These are phyloP conservation scores for Phytophthora boehmeriae DNA, from an alignment of 352 stramenopile genomes.

Conservation along the genomic window DNA sequence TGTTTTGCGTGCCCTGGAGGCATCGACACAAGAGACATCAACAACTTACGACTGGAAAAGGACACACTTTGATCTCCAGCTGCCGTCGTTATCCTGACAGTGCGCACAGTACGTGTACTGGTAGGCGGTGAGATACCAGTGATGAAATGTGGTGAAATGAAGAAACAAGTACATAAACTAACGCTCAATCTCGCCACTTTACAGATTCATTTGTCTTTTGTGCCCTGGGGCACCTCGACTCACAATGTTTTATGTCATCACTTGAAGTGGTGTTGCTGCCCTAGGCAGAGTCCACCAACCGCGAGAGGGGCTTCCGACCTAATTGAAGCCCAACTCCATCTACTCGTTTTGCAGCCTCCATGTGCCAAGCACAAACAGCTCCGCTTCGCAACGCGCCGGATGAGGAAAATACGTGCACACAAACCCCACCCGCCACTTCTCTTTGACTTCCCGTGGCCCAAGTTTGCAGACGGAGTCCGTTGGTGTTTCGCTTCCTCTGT, in stretches of 20 bases:
- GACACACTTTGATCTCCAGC: conserved; percentile 27
- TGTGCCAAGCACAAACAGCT: conserved; percentile 40
- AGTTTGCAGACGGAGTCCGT: conserved; percentile 30
- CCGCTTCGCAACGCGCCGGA: conserved; percentile 26
- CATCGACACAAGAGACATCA: conserved; percentile 20
- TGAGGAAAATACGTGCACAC: conserved; percentile 29
- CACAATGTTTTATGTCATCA: conserved; percentile 36
- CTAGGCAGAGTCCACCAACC: conserved; percentile 31
- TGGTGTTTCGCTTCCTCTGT: conserved; percentile 25
- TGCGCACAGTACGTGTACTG: not conserved
- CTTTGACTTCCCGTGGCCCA: conserved; percentile 39
- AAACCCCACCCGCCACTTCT: conserved; percentile 26
- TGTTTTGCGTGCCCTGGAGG: conserved; percentile 72
- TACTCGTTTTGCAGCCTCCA: conserved; percentile 28
- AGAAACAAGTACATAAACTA: conserved; percentile 37
- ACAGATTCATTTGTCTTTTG: conserved; percentile 42
- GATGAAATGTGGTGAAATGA: too few species aligned
- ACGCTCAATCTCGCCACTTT: conserved; percentile 45
- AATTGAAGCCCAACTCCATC: conserved; percentile 28
- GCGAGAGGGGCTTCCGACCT: conserved; percentile 25
- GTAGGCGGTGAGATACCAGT: too few species aligned
- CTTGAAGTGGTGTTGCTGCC: conserved; percentile 33
- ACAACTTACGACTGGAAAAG: conserved; percentile 28
- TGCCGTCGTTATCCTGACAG: conserved; percentile 17
- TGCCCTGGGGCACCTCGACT: conserved; percentile 32